A percentile compares a stretch with the other conserved stretches of the same genome.
Evolutionary conservation across 371 early-diverging fungal genomes (phyloP).

Genomic region (Syncephalis plumigaleata): DNA sequence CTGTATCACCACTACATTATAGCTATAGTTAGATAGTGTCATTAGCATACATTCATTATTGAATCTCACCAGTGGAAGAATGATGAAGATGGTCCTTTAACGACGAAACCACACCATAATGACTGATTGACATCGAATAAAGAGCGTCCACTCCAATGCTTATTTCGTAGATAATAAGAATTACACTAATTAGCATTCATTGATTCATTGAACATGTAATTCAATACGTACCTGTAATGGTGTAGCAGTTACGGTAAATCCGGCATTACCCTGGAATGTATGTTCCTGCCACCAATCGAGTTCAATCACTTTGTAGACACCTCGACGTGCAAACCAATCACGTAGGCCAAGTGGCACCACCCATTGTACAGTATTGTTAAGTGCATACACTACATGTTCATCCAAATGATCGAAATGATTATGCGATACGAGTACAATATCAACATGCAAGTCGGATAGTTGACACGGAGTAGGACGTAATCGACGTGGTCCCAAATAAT

Average conservation of each 20-base stretch:
- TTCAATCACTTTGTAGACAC: constrained; percentile 30
- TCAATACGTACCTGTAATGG: neutral
- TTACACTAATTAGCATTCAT: constrained; percentile 63
- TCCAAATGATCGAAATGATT: constrained; percentile 72
- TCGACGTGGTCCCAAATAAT: constrained; percentile 43
- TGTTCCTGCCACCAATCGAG: constrained; percentile 68
- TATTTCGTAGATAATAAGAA: no score
- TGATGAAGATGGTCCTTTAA: no score
- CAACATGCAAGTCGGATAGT: constrained; percentile 42
- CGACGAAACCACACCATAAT: no score
- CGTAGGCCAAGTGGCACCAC: constrained; percentile 63
- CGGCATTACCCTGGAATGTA: constrained; percentile 13
- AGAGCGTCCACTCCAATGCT: constrained; percentile 17
- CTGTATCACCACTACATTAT: no score
- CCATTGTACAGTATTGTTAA: constrained; percentile 27
- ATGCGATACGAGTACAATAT: constrained; percentile 52
- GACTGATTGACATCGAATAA: constrained; percentile 18
- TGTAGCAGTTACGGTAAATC: neutral
- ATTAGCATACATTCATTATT: no score
- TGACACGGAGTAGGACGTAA: constrained; percentile 41
- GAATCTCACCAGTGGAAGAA: no score
- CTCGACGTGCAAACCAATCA: constrained; percentile 28
- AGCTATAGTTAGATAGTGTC: no score
- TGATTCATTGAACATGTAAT: constrained; percentile 9
- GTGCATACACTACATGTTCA: constrained; percentile 22